These are phyloP conservation scores for Scenedesmus sp. DNA, from an alignment of 163 green algal genomes.

Conservation along the genomic window DNA sequence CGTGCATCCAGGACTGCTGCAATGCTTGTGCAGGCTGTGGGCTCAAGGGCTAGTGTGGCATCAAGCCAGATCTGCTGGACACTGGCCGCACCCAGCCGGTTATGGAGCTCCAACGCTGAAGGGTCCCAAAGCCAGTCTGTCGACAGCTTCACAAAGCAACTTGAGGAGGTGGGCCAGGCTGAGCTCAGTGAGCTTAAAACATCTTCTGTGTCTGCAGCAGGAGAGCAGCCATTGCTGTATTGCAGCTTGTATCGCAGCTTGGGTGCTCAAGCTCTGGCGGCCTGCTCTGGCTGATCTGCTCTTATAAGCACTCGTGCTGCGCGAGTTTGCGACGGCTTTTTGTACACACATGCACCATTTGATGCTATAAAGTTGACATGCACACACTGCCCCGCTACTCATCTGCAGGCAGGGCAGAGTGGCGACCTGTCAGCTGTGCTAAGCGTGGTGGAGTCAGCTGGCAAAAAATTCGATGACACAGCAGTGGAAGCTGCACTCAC, in stretches of 20 bases:
- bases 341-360: neutral
- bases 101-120: neutral
- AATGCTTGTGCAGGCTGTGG: neutral
- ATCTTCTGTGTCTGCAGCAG: neutral
- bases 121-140: neutral
- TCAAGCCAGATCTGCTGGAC: neutral
- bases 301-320: too few relatives aligned
- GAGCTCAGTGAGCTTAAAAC: too few relatives aligned
- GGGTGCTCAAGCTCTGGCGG: too few relatives aligned
- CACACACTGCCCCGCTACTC: neutral
- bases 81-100: neutral
- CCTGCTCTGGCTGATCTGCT: too few relatives aligned
- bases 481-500: slow-evolving; percentile 22
- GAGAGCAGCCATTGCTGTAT: neutral
- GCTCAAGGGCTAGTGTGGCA: neutral
- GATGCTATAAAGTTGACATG: neutral
- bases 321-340: too few relatives aligned
- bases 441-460: slow-evolving; percentile 18
- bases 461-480: slow-evolving; percentile 1
- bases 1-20: neutral
- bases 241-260: too few relatives aligned
- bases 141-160: neutral
- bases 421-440: slow-evolving; percentile 26
- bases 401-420: slow-evolving; percentile 1
- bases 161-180: neutral